Evolutionary conservation across 345 rosid genomes (phyloP), one percentile per base, ranked within the genome.

Genomic region (Crucihimalaya himalaica): DNA sequence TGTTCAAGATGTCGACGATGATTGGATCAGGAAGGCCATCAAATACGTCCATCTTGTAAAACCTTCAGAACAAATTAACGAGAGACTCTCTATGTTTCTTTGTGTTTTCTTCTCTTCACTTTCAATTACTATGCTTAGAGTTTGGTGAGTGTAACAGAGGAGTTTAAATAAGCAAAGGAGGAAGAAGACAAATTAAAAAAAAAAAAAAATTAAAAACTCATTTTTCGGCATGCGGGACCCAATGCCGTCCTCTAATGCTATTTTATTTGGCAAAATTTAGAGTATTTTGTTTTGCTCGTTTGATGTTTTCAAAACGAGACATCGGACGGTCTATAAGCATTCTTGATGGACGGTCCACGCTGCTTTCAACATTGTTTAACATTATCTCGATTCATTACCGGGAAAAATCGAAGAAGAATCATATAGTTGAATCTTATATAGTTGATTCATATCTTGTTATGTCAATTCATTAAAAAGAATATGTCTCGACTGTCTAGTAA

Each of bases 11-110:
- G 15, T 77, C 76, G 37, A 71, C 31, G 29, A 77, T 4, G 60
- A 77, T 57, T 29, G 76, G 32, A 57, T 77, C 80, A 0, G 80
- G 80, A 29, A 77, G 54, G 20, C 76, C 76, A 70, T 77, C 76
- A 2, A 77, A 70, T 23, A 57, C 80, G 23, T 77, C 80, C 80
- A 77, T 76, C 2, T 43, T 14, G 5, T 5, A 11, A 12, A 43
- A 16, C 6, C 61, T 60, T 40, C 1, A 3, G 50, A 20, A 28
- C 0, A 0, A 55, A n/a, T n/a, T n/a, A n/a, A 31, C 23, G 11
- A 54, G 66, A 57, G 63, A 6, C 11, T 45, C 12, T 31, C 7
- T 27, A 13, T 61, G 47, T 60, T 2, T 71, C 19, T 28, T 0
- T 70, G 14, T 60, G 52, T 27, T 18, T 47, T 4, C 1, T 15